Conservation (phyloP, 2,329 filamentous ascomycete species). For the Alternaria viburni region DNA sequence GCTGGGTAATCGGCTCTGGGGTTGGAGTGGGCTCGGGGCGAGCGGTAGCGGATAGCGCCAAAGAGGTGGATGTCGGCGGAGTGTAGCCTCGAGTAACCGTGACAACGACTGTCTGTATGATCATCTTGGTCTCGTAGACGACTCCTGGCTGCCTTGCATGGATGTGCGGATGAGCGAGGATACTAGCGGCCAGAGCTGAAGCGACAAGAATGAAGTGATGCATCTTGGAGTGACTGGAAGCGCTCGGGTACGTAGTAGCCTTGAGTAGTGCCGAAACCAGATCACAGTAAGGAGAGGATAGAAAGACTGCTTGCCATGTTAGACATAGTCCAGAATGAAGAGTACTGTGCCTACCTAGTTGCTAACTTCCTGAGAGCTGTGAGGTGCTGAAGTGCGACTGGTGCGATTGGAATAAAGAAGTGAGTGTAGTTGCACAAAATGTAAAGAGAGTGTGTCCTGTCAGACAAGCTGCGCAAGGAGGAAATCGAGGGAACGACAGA, state of each 20-base stretch:
- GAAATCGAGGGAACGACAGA: constrained; percentile 19
- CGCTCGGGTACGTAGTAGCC: constrained; percentile 7
- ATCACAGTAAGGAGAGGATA: constrained; percentile 6
- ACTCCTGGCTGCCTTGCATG: constrained; percentile 25
- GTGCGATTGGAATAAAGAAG: constrained; percentile 28
- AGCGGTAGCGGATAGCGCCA: background rate
- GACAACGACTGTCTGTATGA: constrained; percentile 30
- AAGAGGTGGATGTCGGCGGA: constrained; percentile 2
- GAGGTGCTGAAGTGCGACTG: constrained; percentile 18
- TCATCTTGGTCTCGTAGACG: constrained; percentile 29
- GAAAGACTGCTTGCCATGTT: constrained; percentile 21
- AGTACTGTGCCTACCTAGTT: constrained; percentile 14
- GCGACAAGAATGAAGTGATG: constrained; percentile 33
- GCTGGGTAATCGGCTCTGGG: background rate
- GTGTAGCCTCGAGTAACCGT: constrained; percentile 6
- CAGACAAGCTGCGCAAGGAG: constrained; percentile 29
- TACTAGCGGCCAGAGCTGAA: constrained; percentile 32
- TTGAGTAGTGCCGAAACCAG: constrained; percentile 11
- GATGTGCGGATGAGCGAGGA: constrained; percentile 30
- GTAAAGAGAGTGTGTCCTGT: constrained; percentile 34
- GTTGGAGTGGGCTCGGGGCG: background rate
- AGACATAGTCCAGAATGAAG: background rate
- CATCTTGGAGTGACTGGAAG: constrained; percentile 29
- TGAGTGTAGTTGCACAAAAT: constrained; percentile 19
- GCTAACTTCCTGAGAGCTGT: constrained; percentile 7